These are phyloP conservation scores for Pseudocercospora musae DNA, from an alignment of 2,329 filamentous ascomycete species.

Conservation along the genomic window DNA sequence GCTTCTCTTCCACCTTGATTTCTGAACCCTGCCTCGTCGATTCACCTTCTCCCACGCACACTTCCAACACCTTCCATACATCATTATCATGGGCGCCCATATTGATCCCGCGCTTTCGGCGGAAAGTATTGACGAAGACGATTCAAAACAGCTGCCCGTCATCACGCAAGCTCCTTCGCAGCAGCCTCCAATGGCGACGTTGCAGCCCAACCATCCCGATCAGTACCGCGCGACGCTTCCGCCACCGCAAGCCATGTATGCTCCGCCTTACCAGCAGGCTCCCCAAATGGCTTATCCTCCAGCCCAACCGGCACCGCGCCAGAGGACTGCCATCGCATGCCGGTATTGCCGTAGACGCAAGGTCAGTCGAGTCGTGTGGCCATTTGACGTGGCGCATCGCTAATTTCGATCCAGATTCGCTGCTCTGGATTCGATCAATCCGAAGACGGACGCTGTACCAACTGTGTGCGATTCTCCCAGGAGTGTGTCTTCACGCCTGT, in stretches of 20 bases:
- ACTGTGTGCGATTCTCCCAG: conserved; percentile 70
- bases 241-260: conserved; percentile 46
- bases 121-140: conserved; percentile 28
- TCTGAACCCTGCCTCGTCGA: conserved; percentile 18
- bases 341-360: conserved; percentile 59
- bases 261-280: conserved; percentile 41
- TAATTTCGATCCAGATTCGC: conserved; percentile 56
- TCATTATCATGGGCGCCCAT: conserved; percentile 25
- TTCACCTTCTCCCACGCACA: conserved; percentile 2
- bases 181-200: conserved; percentile 45
- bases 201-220: conserved; percentile 45
- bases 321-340: conserved; percentile 60
- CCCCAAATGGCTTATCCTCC: conserved; percentile 42
- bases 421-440: conserved; percentile 73
- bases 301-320: conserved; percentile 54
- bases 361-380: conserved; percentile 37
- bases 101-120: conserved; percentile 34
- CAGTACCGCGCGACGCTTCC: conserved; percentile 44
- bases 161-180: conserved; percentile 32
- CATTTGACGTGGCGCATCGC: conserved; percentile 7
- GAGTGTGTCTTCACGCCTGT: conserved; percentile 76
- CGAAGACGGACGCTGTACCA: conserved; percentile 68
- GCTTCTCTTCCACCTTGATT: conserved; percentile 18
- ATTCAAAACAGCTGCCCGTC: conserved; percentile 34
- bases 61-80: conserved; percentile 6